Percentiles rank a stretch among this genome's conserved stretches.
Evolutionary conservation across 345 rosid genomes (phyloP).

Genomic region (Ceriops zippeliana): DNA sequence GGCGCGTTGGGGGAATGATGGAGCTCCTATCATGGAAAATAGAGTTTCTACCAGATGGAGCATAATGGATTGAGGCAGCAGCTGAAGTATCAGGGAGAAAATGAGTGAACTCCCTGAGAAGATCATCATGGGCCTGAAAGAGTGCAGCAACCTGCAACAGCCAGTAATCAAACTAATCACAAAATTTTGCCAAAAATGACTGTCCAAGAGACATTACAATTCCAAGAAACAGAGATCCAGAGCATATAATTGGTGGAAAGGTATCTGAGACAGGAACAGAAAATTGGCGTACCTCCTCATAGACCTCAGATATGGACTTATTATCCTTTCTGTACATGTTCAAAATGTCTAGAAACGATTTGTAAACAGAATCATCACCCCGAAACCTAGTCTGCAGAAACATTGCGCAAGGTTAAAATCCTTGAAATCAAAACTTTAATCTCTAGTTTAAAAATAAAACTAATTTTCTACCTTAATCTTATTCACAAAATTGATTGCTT

Average conservation of each 20-base stretch:
- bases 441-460: neutral
- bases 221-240: neutral
- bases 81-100: conserved; percentile 89
- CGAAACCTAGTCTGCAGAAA: conserved; percentile 36
- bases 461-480: conserved; percentile 29
- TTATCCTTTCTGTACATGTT: conserved; percentile 34
- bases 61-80: conserved; percentile 43
- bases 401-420: conserved; percentile 9
- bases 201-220: neutral
- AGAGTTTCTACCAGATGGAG: conserved; percentile 50
- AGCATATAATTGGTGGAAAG: conserved; percentile 4
- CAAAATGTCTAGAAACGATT: conserved; percentile 32
- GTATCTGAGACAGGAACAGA: conserved; percentile 5
- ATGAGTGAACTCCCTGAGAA: conserved; percentile 80
- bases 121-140: conserved; percentile 80
- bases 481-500: conserved; percentile 34
- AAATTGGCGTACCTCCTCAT: conserved; percentile 28
- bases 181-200: conserved; percentile 1
- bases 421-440: neutral
- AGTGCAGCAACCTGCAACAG: conserved; percentile 73
- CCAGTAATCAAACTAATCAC: conserved; percentile 9
- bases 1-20: conserved; percentile 52
- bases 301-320: conserved; percentile 36
- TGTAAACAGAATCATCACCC: conserved; percentile 31
- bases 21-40: conserved; percentile 59